A percentile compares a stretch with the other conserved stretches of the same genome.
phyloP scores from a whole-genome alignment of 495 filamentous ascomycete genomes.

The Trichocladium uniseriatum region DNA sequence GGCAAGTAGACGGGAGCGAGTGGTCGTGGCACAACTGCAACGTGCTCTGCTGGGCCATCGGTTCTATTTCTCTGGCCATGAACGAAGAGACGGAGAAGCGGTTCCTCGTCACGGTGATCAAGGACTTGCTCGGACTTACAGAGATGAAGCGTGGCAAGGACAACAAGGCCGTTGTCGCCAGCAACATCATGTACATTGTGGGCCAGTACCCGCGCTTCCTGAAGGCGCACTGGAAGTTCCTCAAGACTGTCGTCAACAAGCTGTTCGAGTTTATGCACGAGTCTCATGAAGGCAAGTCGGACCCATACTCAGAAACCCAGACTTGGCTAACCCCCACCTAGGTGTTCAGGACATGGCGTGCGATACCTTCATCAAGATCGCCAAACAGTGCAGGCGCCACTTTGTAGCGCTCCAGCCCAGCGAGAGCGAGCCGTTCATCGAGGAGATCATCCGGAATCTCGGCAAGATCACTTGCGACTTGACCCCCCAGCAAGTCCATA shows the following conservation, averaged over 20 bases:
- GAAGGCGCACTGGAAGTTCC: constrained; percentile 98
- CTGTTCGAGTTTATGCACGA: constrained; percentile 99
- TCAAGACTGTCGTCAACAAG: constrained; percentile 99
- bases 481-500: constrained; percentile 93
- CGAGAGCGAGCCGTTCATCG: constrained; percentile 92
- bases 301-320: no score
- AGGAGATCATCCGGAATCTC: constrained; percentile 94
- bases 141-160: constrained; percentile 99
- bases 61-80: constrained; percentile 97
- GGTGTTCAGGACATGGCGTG: constrained; percentile 99
- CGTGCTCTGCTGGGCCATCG: constrained; percentile 98
- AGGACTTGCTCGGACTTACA: constrained; percentile 93
- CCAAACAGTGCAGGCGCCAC: constrained; percentile 92
- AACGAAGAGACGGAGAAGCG: constrained; percentile 98
- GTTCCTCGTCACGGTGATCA: constrained; percentile 96
- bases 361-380: constrained; percentile 99
- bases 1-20: constrained; percentile 87
- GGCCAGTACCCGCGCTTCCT: constrained; percentile 96
- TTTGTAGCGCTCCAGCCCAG: constrained; percentile 94
- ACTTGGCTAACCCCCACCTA: constrained; percentile 22
- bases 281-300: constrained; percentile 79
- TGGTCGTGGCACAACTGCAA: constrained; percentile 99
- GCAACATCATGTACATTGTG: constrained; percentile 99
- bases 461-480: constrained; percentile 91
- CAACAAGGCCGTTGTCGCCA: constrained; percentile 97